Evolutionary conservation across 2,329 filamentous ascomycete species (phyloP), one percentile per base, ranked within the genome.

Genomic region (Calycina marina): DNA sequence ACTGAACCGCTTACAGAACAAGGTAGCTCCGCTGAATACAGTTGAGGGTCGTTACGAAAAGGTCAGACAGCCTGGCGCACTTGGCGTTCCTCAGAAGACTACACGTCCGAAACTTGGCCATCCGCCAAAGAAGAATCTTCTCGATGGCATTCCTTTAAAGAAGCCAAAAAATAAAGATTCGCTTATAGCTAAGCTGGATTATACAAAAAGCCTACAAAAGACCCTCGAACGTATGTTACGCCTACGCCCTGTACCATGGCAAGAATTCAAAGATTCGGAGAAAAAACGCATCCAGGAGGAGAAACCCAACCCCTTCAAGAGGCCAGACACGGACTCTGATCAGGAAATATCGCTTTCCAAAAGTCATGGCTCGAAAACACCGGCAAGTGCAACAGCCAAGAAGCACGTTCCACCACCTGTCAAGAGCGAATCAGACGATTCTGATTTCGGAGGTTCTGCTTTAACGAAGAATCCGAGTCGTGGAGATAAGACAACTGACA

Each of bases 321-420:
- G n/a, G n/a, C n/a, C n/a, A n/a, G 12, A 14, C 11, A 37, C 38
- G 9, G 39, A 39, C 4, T 44, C 45, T 8, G 49, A 48, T 16
- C 42, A 45, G n/a, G 48, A 53, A 5, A 58, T 58, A 2, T 56
- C 59, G 14, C 14, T 44, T 10, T 14, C 35, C 10, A 30, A 35
- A 27, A 38, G 58, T 53, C 38, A 41, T 44, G 40, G 42, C 5
- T 34, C 44, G 27, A 48, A 39, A 14, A 13, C 32, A 9, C 34
- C 34, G 14, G 20, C 36, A 8, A 29, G 31, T 18, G 8, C 39
- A 15, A 25, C 22, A 16, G 17, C 18, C 25, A 33, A 32, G n/a
- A 43, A 41, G 28, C 33, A 34, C 11, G 27, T 30, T 15, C n/a
- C n/a, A 12, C 26, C 11, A 6, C 12, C 4, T 28, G 10, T 4